Conservation (phyloP, 805 yeast genomes). For the Brettanomyces naardenensis region DNA sequence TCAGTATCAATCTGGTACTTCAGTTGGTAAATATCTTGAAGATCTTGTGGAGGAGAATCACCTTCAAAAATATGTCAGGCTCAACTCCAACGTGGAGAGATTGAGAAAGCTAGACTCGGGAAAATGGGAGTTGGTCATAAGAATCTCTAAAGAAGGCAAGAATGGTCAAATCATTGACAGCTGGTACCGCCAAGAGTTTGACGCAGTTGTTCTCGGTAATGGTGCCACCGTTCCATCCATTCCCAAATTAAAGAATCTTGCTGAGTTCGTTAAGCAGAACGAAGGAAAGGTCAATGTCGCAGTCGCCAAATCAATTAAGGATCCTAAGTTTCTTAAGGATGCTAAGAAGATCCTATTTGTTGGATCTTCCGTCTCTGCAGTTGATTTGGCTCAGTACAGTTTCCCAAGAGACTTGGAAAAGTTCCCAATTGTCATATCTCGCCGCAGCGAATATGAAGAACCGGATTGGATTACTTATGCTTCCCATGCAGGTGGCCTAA, state of each 20-base stretch:
- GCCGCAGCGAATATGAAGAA: constrained; percentile 9
- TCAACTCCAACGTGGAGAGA: constrained; percentile 33
- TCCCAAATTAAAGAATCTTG: constrained; percentile 35
- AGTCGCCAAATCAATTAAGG: constrained; percentile 49
- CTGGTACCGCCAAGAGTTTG: constrained; percentile 44
- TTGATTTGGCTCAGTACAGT: constrained; percentile 34
- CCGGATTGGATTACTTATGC: constrained; percentile 7
- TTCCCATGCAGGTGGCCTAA: constrained; percentile 10
- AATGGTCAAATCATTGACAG: constrained; percentile 7
- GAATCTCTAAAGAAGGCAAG: constrained; percentile 4
- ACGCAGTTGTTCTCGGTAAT: constrained; percentile 53
- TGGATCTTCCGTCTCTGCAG: constrained; percentile 36
- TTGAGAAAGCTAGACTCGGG: constrained; percentile 22
- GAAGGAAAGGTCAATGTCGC: constrained; percentile 38
- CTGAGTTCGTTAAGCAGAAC: constrained; percentile 18
- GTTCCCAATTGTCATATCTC: constrained; percentile 16
- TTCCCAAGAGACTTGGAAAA: constrained; percentile 17
- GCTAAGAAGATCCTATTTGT: constrained; percentile 33
- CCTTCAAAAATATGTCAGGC: constrained; percentile 27
- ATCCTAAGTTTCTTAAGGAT: constrained; percentile 32
- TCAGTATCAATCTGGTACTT: constrained; percentile 21
- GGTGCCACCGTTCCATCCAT: constrained; percentile 56
- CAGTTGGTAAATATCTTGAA: constrained; percentile 10
- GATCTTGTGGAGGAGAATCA: constrained; percentile 14
- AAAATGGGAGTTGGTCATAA: constrained; percentile 28